These are phyloP conservation scores for Lophiostoma macrostomum DNA, from an alignment of 495 filamentous ascomycete species.

Conservation along the genomic window DNA sequence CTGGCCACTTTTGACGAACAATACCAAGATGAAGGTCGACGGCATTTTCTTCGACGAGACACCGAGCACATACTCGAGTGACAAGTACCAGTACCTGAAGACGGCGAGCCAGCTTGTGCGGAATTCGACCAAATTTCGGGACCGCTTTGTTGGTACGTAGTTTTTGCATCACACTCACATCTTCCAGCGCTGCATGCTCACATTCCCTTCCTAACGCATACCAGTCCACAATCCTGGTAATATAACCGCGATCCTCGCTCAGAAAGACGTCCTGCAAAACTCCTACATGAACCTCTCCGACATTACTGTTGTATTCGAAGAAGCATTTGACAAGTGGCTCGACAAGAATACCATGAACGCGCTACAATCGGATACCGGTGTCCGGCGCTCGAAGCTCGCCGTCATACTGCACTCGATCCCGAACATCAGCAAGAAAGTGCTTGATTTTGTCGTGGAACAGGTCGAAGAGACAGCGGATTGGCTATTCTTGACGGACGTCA, in stretches of 20 bases:
- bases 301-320: slow-evolving; percentile 29
- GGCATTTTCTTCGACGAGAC: slow-evolving; percentile 35
- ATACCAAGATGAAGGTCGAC: slow-evolving; percentile 19
- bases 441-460: slow-evolving; percentile 24
- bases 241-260: background rate
- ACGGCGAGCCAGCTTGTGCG: slow-evolving; percentile 33
- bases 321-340: slow-evolving; percentile 21
- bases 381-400: slow-evolving; percentile 9
- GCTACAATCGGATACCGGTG: slow-evolving; percentile 1
- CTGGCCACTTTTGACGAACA: slow-evolving; percentile 16
- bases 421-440: slow-evolving; percentile 5
- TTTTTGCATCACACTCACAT: too few relatives aligned
- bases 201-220: background rate
- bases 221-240: slow-evolving; percentile 29
- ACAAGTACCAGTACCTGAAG: slow-evolving; percentile 38
- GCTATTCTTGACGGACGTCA: slow-evolving; percentile 24
- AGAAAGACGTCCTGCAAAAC: background rate
- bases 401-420: slow-evolving; percentile 23
- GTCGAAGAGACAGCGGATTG: slow-evolving; percentile 17
- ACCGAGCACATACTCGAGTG: slow-evolving; percentile 30
- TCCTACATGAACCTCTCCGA: slow-evolving; percentile 29
- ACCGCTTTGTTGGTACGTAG: slow-evolving; percentile 19
- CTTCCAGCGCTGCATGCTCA: too few relatives aligned
- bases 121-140: slow-evolving; percentile 24
- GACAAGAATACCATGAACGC: slow-evolving; percentile 3